A percentile compares a stretch with the other conserved stretches of the same genome.
Conservation (phyloP, 805 yeast genomes). For the Pichia insulana region DNA sequence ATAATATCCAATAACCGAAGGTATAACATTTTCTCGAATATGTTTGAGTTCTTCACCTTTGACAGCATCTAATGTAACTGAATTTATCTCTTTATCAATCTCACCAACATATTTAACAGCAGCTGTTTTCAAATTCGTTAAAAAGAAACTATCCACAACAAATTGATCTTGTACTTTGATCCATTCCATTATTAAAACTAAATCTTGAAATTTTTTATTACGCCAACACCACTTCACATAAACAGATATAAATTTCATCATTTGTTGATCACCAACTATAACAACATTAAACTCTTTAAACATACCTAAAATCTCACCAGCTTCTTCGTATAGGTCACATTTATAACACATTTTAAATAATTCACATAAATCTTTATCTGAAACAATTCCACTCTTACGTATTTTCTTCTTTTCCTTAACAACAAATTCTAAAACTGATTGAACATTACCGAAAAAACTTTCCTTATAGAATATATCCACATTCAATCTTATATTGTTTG, state of each 20-base stretch:
- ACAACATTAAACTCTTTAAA: constrained; percentile 4
- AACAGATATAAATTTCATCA: constrained; percentile 10
- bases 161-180: constrained; percentile 8
- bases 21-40: constrained; percentile 9
- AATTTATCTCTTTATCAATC: constrained; percentile 4
- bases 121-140: constrained; percentile 5
- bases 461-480: constrained; percentile 18
- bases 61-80: not conserved
- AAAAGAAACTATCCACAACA: constrained; percentile 7
- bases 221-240: constrained; percentile 12
- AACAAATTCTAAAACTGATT: constrained; percentile 7
- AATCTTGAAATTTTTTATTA: constrained; percentile 6
- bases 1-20: constrained; percentile 13
- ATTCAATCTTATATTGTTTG: constrained; percentile 11
- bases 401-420: constrained; percentile 4
- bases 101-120: constrained; percentile 4
- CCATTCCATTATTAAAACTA: constrained; percentile 11
- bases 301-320: not conserved
- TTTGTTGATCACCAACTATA: constrained; percentile 8
- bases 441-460: constrained; percentile 9
- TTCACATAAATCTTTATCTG: constrained; percentile 8
- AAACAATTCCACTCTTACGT: not conserved
- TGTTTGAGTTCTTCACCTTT: not conserved
- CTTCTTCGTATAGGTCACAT: constrained; percentile 5
- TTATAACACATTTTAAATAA: constrained; percentile 11